Base-by-base conservation (phyloP, 78 protist species). In the Dictyostelium brefeldianum region DNA sequence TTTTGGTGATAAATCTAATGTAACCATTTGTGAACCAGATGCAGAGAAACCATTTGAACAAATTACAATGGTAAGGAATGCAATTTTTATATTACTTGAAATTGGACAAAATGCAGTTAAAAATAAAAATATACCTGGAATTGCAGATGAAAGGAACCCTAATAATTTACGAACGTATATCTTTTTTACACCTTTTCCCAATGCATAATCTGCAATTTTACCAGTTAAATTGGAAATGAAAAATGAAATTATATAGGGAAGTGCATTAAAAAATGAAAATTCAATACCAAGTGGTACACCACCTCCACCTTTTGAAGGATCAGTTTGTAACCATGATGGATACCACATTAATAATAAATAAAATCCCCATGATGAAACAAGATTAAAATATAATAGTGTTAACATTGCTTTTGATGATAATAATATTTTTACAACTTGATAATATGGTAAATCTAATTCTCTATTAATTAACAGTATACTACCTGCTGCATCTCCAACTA, bases 321-420 rank as follows among this genome's bases (percentile, higher is more conserved):
- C 78, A 14, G 12, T 53, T 17, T 6, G 0, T 20, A 83, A 31
- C 91, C 91, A 83, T 12, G 93, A 48, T 77, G 93, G 93, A 29
- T 64, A 77, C 93, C 93, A 87, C 84, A 87, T 77, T 64, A 87
- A 50, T 17, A 87, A 59, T 46, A 87, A 51, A 77, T 75, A 87
- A 47, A 54, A 78, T 54, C 84, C 93, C 75, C 75, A 87, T 20
- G 83, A 62, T 17, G 84, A 48, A 1, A 74, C 53, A 50, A 87
- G 46, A 65, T 74, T 78, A 25, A 47, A 75, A n/a, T 51, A 77
- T n/a, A 87, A 31, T 6, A 87, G 7, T 14, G 70, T 81, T 11
- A 59, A 48, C 62, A 87, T 77, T 27, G 71, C 83, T 22, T 25
- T 46, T 56, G 64, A 57, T 27, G 20, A 5, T 25, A 87, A 87